A percentile compares a stretch with the other conserved stretches of the same genome.
phyloP scores from a whole-genome alignment of 768 basidiomycete species.

The Coprinopsis marcescibilis region DNA sequence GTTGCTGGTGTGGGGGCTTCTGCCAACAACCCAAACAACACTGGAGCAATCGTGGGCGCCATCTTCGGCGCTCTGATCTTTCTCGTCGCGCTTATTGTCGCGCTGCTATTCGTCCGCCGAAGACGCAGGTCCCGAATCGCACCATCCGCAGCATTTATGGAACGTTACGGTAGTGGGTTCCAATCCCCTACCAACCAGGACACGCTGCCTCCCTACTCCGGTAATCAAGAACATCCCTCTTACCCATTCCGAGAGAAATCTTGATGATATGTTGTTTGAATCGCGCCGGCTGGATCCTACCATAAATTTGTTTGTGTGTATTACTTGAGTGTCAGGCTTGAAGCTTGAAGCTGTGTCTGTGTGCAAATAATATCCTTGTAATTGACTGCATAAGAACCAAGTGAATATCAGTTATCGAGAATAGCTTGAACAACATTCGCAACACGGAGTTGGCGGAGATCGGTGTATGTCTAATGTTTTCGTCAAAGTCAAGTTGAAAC shows the following conservation, averaged over 20 bases:
- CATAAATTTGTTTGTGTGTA: too few species aligned
- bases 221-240: background rate
- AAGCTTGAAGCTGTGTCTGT: background rate
- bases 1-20: too few species aligned
- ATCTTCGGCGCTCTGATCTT: constrained; percentile 44
- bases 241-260: background rate
- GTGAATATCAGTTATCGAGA: constrained; percentile 54
- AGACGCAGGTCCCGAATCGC: constrained; percentile 36
- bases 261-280: background rate
- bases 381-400: background rate
- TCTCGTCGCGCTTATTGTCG: constrained; percentile 28
- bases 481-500: constrained; percentile 1
- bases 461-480: constrained; percentile 83
- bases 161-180: constrained; percentile 1
- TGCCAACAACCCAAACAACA: constrained; percentile 19
- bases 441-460: constrained; percentile 85
- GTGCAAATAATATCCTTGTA: background rate
- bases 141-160: constrained; percentile 56
- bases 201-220: background rate
- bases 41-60: constrained; percentile 49
- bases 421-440: constrained; percentile 92
- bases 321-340: background rate
- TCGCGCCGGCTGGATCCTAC: too few species aligned
- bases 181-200: background rate
- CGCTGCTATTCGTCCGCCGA: constrained; percentile 35